Percentiles rank a stretch among this genome's conserved stretches.
phyloP scores from a whole-genome alignment of 257 asterid genomes.

The Asclepias syriaca region DNA sequence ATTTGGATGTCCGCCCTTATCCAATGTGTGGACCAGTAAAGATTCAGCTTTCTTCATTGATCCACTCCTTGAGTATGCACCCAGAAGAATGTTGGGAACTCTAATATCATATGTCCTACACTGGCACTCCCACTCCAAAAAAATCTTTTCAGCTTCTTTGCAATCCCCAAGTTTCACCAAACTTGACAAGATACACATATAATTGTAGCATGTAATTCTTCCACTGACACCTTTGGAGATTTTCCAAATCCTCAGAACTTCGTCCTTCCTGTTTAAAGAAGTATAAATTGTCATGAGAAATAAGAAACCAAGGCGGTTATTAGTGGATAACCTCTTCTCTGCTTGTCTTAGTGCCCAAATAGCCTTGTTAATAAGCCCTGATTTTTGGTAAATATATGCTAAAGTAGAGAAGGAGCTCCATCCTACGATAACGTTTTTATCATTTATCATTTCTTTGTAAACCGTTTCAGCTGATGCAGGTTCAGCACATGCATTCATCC shows the following conservation, averaged over 20 bases:
- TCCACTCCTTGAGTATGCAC: slow-evolving; percentile 35
- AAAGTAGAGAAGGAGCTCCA: slow-evolving; percentile 35
- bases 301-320: slow-evolving; percentile 32
- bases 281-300: slow-evolving; percentile 31
- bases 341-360: slow-evolving; percentile 28
- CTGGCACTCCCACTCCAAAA: slow-evolving; percentile 33
- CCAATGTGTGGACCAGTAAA: slow-evolving; percentile 23
- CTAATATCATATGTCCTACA: slow-evolving; percentile 31
- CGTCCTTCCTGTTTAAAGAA: slow-evolving; percentile 32
- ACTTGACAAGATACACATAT: slow-evolving; percentile 35
- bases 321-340: slow-evolving; percentile 25
- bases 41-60: slow-evolving; percentile 24
- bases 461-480: slow-evolving; percentile 29
- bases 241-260: slow-evolving; percentile 32
- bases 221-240: slow-evolving; percentile 24
- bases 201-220: slow-evolving; percentile 28
- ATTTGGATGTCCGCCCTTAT: slow-evolving; percentile 39
- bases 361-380: slow-evolving; percentile 23
- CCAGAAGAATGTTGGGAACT: slow-evolving; percentile 38
- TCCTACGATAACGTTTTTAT: slow-evolving; percentile 28
- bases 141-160: slow-evolving; percentile 22
- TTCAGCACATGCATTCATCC: slow-evolving; percentile 40
- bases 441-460: slow-evolving; percentile 30
- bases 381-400: slow-evolving; percentile 28
- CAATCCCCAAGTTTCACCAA: slow-evolving; percentile 36